phyloP scores from a whole-genome alignment of 1,139 yeast species.

The Yamadazyma atlantica region DNA sequence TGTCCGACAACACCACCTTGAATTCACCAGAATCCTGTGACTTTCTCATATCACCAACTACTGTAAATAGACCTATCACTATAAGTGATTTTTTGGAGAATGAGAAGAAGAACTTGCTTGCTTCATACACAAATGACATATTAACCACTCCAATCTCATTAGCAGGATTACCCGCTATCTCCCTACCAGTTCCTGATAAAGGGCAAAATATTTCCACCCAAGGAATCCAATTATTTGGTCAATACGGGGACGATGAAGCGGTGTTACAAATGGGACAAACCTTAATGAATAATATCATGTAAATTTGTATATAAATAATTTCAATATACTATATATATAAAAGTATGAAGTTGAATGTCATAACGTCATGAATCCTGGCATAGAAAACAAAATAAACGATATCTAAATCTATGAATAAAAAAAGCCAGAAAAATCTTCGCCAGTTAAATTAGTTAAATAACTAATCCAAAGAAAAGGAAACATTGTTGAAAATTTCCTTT shows the following conservation, averaged over 20 bases:
- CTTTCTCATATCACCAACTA: constrained; percentile 70
- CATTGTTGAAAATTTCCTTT: constrained; percentile 21
- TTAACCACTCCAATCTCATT: constrained; percentile 88
- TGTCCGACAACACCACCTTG: constrained; percentile 8
- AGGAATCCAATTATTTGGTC: constrained; percentile 79
- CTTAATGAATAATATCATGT: constrained; percentile 7
- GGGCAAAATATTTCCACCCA: constrained; percentile 25
- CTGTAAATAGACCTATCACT: constrained; percentile 59
- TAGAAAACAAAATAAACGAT: not conserved
- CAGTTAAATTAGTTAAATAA: constrained; percentile 1
- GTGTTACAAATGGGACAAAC: constrained; percentile 45
- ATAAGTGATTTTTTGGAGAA: constrained; percentile 38
- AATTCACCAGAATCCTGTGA: constrained; percentile 51
- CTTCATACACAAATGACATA: constrained; percentile 75
- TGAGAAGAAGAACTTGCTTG: constrained; percentile 48
- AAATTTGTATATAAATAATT: constrained; percentile 8
- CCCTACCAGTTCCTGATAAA: constrained; percentile 56
- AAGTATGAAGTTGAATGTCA: constrained; percentile 40
- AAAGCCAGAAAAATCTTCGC: constrained; percentile 1
- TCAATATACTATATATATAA: constrained; percentile 6
- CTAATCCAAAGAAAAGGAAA: not conserved
- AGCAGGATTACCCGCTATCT: constrained; percentile 86
- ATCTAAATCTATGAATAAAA: constrained; percentile 1
- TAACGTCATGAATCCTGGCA: constrained; percentile 27
- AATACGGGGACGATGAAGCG: constrained; percentile 73